Evolutionary conservation across 257 asterid species (phyloP).

Genomic region (Solanum bukasovii): DNA sequence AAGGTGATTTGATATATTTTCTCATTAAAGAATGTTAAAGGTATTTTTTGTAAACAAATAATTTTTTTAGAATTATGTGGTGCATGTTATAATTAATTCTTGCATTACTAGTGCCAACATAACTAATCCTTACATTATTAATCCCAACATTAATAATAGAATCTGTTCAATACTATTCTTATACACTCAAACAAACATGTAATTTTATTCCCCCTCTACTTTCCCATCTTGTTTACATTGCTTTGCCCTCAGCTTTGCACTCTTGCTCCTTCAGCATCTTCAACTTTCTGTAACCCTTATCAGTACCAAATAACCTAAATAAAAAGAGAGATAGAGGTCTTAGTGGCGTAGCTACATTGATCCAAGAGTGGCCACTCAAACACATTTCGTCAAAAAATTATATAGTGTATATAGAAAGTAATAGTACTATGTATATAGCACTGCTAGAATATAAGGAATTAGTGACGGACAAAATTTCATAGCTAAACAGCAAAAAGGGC

Average conservation of each 20-base stretch:
- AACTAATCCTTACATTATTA: neutral
- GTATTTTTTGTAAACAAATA: neutral
- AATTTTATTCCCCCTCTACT: neutral
- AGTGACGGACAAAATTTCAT: neutral
- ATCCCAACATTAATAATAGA: too few relatives aligned
- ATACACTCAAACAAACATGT: neutral
- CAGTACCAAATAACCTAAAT: conserved; percentile 85
- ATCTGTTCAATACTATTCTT: neutral
- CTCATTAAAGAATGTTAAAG: neutral
- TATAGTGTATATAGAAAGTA: neutral
- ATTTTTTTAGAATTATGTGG: too few relatives aligned
- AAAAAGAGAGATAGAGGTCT: neutral
- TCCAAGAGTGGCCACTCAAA: neutral
- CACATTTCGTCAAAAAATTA: neutral
- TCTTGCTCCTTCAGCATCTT: conserved; percentile 52
- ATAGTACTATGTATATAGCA: neutral
- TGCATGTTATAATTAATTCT: neutral
- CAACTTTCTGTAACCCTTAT: conserved; percentile 74
- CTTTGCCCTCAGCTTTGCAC: conserved; percentile 29
- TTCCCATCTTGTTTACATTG: conserved; percentile 7
- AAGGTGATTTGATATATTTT: too few relatives aligned
- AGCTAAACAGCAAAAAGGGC: neutral
- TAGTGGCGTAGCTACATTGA: neutral
- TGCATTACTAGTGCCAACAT: neutral
- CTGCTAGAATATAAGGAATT: neutral